These are phyloP conservation scores for Debaryomyces robertsiae DNA, from an alignment of 1,139 yeast genomes.

Conservation along the genomic window DNA sequence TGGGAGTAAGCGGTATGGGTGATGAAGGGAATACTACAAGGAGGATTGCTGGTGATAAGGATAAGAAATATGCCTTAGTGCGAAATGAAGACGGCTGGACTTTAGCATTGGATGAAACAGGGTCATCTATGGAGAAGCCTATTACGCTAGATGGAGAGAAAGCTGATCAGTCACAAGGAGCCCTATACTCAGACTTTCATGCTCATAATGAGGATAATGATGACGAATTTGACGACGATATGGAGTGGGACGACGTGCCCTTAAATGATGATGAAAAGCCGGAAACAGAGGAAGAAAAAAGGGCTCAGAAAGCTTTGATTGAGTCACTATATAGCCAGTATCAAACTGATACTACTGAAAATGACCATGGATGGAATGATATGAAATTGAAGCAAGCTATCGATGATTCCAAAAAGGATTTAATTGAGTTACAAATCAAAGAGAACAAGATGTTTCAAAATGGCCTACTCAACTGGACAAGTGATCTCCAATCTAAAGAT, in stretches of 20 bases:
- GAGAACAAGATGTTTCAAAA: conserved; percentile 18
- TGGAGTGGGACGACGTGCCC: conserved; percentile 68
- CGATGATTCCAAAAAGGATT: conserved; percentile 46
- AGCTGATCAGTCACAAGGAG: conserved; percentile 4
- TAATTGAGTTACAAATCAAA: conserved; percentile 21
- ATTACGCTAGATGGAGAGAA: conserved; percentile 43
- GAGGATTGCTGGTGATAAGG: conserved; percentile 85
- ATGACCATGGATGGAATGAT: conserved; percentile 24
- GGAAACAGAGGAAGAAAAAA: conserved; percentile 33
- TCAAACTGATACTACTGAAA: conserved; percentile 14
- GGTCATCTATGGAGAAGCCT: conserved; percentile 41
- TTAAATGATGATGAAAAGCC: conserved; percentile 22
- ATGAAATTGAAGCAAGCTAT: conserved; percentile 49
- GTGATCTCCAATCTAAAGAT: background rate
- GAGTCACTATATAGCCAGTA: conserved; percentile 41
- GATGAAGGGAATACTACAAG: conserved; percentile 53
- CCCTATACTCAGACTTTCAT: conserved; percentile 1
- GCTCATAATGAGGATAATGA: conserved; percentile 21
- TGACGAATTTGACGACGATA: conserved; percentile 38
- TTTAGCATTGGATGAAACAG: conserved; percentile 56
- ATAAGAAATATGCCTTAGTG: conserved; percentile 72
- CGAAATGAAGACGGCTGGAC: conserved; percentile 89
- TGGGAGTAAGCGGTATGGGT: conserved; percentile 84
- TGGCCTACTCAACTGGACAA: conserved; percentile 10
- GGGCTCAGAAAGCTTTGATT: conserved; percentile 35